Evolutionary conservation across 2,329 filamentous ascomycete species (phyloP).

Genomic region (Cordyceps fumosorosea): DNA sequence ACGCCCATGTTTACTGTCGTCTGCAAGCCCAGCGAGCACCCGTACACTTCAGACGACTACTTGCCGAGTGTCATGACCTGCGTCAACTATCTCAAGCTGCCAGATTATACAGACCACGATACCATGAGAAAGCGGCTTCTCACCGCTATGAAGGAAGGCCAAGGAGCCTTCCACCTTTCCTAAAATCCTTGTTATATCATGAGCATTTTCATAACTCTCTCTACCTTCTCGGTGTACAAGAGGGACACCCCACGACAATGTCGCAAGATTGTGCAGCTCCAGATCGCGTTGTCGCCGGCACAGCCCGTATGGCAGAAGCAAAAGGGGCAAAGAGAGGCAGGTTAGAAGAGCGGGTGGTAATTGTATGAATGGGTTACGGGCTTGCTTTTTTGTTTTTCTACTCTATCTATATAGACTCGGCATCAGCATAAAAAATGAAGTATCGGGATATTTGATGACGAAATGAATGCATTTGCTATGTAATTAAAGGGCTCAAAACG

Average conservation of each 20-base stretch:
- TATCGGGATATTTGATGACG: neutral
- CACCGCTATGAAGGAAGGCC: slow-evolving; percentile 87
- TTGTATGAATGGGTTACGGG: slow-evolving; percentile 1
- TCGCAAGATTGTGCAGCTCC: neutral
- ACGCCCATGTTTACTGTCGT: slow-evolving; percentile 99
- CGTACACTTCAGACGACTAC: slow-evolving; percentile 91
- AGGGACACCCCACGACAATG: neutral
- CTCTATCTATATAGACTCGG: slow-evolving; percentile 3
- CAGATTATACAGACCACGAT: slow-evolving; percentile 79
- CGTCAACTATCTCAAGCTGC: slow-evolving; percentile 97
- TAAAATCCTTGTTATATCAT: slow-evolving; percentile 31
- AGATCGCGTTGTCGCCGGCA: neutral
- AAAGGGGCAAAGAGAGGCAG: neutral
- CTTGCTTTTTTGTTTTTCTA: neutral
- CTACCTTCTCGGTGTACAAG: neutral
- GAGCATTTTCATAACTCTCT: neutral
- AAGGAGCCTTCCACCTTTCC: slow-evolving; percentile 95
- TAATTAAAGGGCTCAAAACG: neutral
- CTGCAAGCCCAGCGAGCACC: slow-evolving; percentile 95
- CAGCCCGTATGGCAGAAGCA: neutral
- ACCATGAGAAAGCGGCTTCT: slow-evolving; percentile 72
- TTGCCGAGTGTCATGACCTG: slow-evolving; percentile 99
- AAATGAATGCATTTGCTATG: neutral
- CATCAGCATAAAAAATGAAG: slow-evolving; percentile 7
- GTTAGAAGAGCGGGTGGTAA: neutral